Evolutionary conservation across 1,284 basidiomycete species (phyloP).

Genomic region (Apiotrichum sp.): DNA sequence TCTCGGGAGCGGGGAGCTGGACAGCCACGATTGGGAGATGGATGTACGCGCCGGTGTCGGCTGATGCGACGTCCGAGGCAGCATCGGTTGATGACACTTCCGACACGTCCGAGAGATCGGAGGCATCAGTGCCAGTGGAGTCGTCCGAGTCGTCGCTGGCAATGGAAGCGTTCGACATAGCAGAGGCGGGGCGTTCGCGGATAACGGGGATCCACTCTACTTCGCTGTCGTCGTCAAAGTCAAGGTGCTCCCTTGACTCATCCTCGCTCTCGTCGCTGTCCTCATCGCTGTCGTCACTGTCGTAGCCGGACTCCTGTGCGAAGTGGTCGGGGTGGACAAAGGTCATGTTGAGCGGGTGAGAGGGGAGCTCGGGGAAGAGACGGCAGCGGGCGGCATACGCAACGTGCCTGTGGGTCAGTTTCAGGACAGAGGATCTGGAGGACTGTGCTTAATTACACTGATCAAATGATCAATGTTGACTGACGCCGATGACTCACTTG

Average conservation of each 20-base stretch:
- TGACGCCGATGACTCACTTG: slow-evolving; percentile 17
- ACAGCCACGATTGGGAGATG: slow-evolving; percentile 53
- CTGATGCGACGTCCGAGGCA: slow-evolving; percentile 68
- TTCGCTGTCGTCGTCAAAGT: neutral
- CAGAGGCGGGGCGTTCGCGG: neutral
- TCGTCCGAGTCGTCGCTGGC: slow-evolving; percentile 16
- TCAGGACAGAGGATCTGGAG: neutral
- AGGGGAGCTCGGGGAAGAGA: slow-evolving; percentile 15
- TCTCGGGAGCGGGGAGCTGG: slow-evolving; percentile 51
- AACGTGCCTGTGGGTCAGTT: slow-evolving; percentile 15
- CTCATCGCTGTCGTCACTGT: neutral
- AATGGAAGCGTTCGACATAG: neutral
- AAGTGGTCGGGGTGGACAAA: neutral
- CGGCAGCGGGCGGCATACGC: slow-evolving; percentile 30
- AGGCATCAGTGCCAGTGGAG: neutral
- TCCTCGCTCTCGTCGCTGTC: neutral
- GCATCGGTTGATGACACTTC: slow-evolving; percentile 79
- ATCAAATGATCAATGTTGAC: slow-evolving; percentile 1
- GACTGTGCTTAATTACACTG: too few relatives aligned
- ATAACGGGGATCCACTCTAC: neutral
- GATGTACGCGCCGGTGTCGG: slow-evolving; percentile 53
- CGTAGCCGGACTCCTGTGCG: neutral
- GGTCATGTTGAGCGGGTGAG: neutral
- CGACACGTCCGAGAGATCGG: slow-evolving; percentile 30
- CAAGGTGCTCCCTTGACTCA: neutral